phyloP scores from a whole-genome alignment of 805 yeast genomes.

The Cyberlindnera xylosilytica region DNA sequence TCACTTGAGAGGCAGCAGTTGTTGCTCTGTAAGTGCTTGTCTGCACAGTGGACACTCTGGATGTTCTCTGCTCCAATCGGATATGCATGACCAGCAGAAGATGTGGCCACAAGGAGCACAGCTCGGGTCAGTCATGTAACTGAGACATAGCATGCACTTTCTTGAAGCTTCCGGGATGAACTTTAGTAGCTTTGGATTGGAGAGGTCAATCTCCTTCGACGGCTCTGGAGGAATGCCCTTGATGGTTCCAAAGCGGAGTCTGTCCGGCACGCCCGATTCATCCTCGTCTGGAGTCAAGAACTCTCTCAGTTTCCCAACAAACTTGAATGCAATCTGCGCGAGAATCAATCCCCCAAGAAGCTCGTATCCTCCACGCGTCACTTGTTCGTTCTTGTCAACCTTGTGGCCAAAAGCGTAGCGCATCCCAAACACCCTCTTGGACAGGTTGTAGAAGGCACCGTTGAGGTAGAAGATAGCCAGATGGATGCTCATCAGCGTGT shows the following conservation, averaged over 20 bases:
- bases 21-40: conserved; percentile 47
- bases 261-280: conserved; percentile 6
- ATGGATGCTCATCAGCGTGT: conserved; percentile 61
- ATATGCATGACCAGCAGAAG: conserved; percentile 89
- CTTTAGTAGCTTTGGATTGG: conserved; percentile 54
- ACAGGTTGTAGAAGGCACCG: conserved; percentile 77
- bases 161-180: conserved; percentile 71
- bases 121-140: conserved; percentile 76
- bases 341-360: conserved; percentile 64
- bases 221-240: conserved; percentile 10
- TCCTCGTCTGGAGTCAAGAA: conserved; percentile 2
- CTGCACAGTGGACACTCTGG: conserved; percentile 93
- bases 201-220: conserved; percentile 45
- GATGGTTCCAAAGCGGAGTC: conserved; percentile 2
- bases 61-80: conserved; percentile 84
- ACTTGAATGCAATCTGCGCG: conserved; percentile 48
- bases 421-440: conserved; percentile 75
- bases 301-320: conserved; percentile 12
- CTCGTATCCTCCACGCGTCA: conserved; percentile 62
- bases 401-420: conserved; percentile 74
- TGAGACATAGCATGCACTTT: conserved; percentile 80
- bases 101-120: conserved; percentile 89
- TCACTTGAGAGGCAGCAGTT: conserved; percentile 24
- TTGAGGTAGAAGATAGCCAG: conserved; percentile 77
- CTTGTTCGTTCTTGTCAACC: conserved; percentile 40